Base-by-base conservation (phyloP, 148 eudicot genomes). In the Rhododendron williamsianum region DNA sequence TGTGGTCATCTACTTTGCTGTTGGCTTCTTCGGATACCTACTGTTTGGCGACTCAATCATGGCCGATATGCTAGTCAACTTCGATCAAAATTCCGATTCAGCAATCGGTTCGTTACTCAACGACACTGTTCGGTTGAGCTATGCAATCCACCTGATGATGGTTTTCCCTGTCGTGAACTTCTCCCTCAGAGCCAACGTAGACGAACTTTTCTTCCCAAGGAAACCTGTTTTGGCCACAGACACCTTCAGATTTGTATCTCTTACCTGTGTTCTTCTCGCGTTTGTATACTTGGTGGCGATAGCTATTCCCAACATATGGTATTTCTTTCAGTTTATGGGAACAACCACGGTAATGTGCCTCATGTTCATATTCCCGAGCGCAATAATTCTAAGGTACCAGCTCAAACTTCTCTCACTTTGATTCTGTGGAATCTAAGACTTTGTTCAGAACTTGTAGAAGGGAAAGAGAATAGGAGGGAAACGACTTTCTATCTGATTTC, bases 41-140 rank as follows among this genome's bases (percentile, higher is more conserved):
- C 85, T 96, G 19, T 96, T 96, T 46, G 98, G 99, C 80, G 99
- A 96, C 81, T 90, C 98, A 38, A 96, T 95, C 82, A 93, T 94
- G 88, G 87, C 95, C 0, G 99, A 96, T 89, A 91, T 96, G 92
- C 91, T 96, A 33, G 95, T 96, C 82, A 96, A 96, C 91, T 96
- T 96, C 41, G 98, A 95, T 83, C 88, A 87, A 87, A 85, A 52
- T 80, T 85, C 93, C 65, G 87, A 83, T 38, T 91, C 94, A 15
- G 84, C 89, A 5, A 33, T 90, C 52, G 92, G 93, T 81, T 76
- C 82, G 3, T 63, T 93, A 71, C 89, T 96, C 83, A 96, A 95
- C 36, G 88, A 87, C 73, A 85, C 87, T 48, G 93, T 96, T 52
- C 86, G 99, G 33, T 77, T 96, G 85, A 96, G 99, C 87, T 96